Evolutionary conservation across 768 basidiomycete species (phyloP).

Genomic region (Collybiopsis confluens): DNA sequence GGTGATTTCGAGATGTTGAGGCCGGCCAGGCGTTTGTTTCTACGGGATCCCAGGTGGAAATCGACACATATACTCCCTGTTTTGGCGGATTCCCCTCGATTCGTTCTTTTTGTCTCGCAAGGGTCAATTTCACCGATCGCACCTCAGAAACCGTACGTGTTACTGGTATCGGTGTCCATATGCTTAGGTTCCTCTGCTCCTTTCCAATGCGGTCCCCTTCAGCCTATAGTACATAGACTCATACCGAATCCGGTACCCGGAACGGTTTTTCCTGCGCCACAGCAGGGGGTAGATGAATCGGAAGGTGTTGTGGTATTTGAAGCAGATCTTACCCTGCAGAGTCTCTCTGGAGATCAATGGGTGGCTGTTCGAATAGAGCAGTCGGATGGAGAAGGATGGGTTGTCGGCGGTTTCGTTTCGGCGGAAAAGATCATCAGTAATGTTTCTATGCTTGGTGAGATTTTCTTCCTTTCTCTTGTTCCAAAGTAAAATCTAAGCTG

Average conservation of each 20-base stretch:
- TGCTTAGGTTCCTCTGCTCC: slow-evolving; percentile 30
- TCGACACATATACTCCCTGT: slow-evolving; percentile 52
- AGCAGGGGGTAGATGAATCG: slow-evolving; percentile 69
- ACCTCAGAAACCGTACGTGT: slow-evolving; percentile 41
- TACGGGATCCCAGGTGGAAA: slow-evolving; percentile 38
- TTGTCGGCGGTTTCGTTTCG: slow-evolving; percentile 49
- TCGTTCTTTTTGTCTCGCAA: slow-evolving; percentile 57
- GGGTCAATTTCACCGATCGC: slow-evolving; percentile 49
- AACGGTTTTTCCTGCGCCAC: slow-evolving; percentile 57
- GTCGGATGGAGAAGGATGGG: slow-evolving; percentile 56
- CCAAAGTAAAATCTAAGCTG: background rate
- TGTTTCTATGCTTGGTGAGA: slow-evolving; percentile 42
- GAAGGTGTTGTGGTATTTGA: slow-evolving; percentile 70
- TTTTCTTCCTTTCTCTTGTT: background rate
- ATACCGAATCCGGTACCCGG: slow-evolving; percentile 58
- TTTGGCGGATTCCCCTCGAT: slow-evolving; percentile 16
- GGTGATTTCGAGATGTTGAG: slow-evolving; percentile 33
- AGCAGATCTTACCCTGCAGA: slow-evolving; percentile 30
- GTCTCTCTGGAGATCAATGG: slow-evolving; percentile 25
- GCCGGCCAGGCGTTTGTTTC: slow-evolving; percentile 30
- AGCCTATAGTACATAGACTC: slow-evolving; percentile 50
- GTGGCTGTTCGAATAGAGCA: slow-evolving; percentile 51
- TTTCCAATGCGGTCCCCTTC: slow-evolving; percentile 33
- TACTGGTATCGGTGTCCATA: slow-evolving; percentile 42
- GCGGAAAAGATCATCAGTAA: slow-evolving; percentile 27